Evolutionary conservation across 768 basidiomycete genomes (phyloP), one percentile per base, ranked within the genome.

Genomic region (Rhizopogon roseolus): DNA sequence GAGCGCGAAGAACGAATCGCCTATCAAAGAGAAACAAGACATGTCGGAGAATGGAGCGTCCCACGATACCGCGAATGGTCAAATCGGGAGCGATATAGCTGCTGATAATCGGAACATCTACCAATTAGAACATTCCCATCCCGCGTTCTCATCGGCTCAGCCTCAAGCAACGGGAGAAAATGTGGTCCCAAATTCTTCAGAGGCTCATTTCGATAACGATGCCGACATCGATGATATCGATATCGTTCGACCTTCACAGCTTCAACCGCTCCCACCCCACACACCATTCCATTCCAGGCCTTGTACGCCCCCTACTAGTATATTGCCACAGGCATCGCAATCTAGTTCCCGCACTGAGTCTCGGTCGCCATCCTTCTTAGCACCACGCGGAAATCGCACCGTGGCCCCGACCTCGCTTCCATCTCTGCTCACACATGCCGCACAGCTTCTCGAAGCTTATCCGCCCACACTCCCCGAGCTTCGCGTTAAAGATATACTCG

Each of bases 401-500:
- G 8, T 60, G 54, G 54, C 62, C 19, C 66, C 66, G 38, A 57
- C 76, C 16, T 71, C 75, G 4, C 74, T 85, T 43, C 68, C 79
- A 5, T 62, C 73, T 25, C 75, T 90, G 28, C 76, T 91, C 19
- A 64, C 63, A 5, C 73, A 73, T 27, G 76, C 89, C 1, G 87
- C 90, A 60, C 73, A 69, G 7, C 80, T 92, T 11, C 81, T 78
- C 46, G 58, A 64, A n/a, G 58, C 63, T 17, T 86, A 78, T 65
- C 87, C 88, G 4, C 86, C 87, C 2, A 71, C 76, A 1, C 77
- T 86, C 49, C 77, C 83, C 9, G 71, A 66, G 0, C 71, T 92
- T 11, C 64, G 58, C 3, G 70, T 89, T 14, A 68, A 76, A 6
- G 70, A 73, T 28, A 88, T 88, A 45, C 82, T 93, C 79, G 90